Conservation (phyloP, 805 yeast species). For the Yarrowia deformans region DNA sequence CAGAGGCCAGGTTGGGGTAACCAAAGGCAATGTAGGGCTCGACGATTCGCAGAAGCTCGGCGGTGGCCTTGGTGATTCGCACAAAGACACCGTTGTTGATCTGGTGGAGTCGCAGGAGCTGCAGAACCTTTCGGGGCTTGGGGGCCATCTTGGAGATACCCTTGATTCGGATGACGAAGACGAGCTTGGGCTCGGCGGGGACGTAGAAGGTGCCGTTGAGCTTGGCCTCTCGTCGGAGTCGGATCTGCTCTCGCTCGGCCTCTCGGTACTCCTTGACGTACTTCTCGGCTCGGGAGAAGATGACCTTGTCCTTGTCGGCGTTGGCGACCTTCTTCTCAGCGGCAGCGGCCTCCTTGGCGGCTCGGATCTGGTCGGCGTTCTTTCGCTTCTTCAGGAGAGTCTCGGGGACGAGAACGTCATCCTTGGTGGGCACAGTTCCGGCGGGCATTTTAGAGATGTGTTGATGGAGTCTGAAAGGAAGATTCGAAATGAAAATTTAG, state of each 20-base stretch:
- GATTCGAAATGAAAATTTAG: constrained; percentile 8
- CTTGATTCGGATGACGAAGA: constrained; percentile 97
- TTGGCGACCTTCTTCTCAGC: constrained; percentile 51
- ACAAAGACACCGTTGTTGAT: constrained; percentile 82
- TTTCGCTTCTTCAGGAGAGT: constrained; percentile 65
- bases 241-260: constrained; percentile 82
- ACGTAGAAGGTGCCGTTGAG: constrained; percentile 92
- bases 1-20: constrained; percentile 76
- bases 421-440: constrained; percentile 46
- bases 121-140: constrained; percentile 97
- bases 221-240: constrained; percentile 92
- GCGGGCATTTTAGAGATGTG: constrained; percentile 43
- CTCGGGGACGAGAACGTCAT: constrained; percentile 58
- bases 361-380: constrained; percentile 63
- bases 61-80: constrained; percentile 79
- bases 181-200: constrained; percentile 92
- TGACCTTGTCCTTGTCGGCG: constrained; percentile 55
- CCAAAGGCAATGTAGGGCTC: constrained; percentile 86
- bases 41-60: constrained; percentile 76
- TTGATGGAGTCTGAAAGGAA: constrained; percentile 5
- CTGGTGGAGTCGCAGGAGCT: constrained; percentile 77
- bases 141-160: constrained; percentile 99
- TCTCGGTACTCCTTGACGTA: constrained; percentile 94
- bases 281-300: constrained; percentile 94
- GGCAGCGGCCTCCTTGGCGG: constrained; percentile 60